Base-by-base conservation (phyloP, 306 rosid species). In the Vicia villosa region DNA sequence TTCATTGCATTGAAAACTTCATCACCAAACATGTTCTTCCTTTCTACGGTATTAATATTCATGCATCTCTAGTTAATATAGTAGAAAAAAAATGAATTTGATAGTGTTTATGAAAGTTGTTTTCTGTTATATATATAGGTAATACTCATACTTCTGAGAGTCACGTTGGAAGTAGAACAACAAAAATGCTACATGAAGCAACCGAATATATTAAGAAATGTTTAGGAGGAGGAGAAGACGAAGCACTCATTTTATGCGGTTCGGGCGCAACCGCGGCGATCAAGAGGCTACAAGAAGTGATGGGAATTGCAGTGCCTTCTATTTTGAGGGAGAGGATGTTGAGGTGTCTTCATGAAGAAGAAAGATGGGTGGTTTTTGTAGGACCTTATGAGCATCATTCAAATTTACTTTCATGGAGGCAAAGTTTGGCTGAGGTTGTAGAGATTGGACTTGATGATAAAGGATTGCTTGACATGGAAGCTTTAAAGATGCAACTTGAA, bases 311-410 rank as follows among this genome's bases (percentile, higher is more conserved):
- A 0, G 87, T 88, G 20, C 87, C 96, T 1, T 88, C 96, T 3
- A 86, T 70, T 24, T 8, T 92, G 51, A 82, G 96, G 34, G 91
- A 86, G 8, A 83, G 74, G 15, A 8, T 87, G 0, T 40, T 86
- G 32, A 57, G 56, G 5, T 76, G 36, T 66, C 77, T 81, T 4
- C 19, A 1, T 10, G 43, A 12, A 6, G 78, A 90, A 45, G 96
- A 90, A 67, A 86, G 84, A 55, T 92, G 98, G 96, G 84, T 92
- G 19, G 91, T 89, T 45, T 89, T 92, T 42, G 91, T 89, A 8
- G 98, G 98, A 14, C 98, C 95, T 0, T 73, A 80, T 49, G 98
- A 92, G 64, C 98, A 92, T 75, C 96, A 92, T 63, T 92, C 98
- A 0, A 92, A 92, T 77, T 77, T 90, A 5, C 96, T 92, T 15